Evolutionary conservation across 805 yeast genomes (phyloP).

Genomic region (Suhomyces prunicola): DNA sequence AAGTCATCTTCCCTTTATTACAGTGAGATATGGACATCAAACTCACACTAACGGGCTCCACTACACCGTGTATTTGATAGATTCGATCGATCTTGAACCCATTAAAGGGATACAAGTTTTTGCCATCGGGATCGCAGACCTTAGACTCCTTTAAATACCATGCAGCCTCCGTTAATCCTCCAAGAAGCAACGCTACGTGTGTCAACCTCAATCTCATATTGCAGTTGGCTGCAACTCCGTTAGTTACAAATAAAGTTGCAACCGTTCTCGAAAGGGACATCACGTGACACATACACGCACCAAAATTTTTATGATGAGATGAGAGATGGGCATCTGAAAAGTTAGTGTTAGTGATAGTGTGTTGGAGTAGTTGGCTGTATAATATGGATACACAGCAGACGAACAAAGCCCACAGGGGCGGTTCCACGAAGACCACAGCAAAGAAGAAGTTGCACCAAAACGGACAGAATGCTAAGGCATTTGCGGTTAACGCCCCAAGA

Average conservation of each 20-base stretch:
- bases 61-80: slow-evolving; percentile 37
- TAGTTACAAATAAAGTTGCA: neutral
- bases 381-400: slow-evolving; percentile 46
- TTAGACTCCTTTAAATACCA: slow-evolving; percentile 26
- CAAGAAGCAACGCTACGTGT: neutral
- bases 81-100: slow-evolving; percentile 57
- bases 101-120: slow-evolving; percentile 39
- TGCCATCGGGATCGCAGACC: slow-evolving; percentile 32
- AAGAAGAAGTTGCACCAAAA: slow-evolving; percentile 86
- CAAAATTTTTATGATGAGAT: slow-evolving; percentile 1
- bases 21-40: slow-evolving; percentile 51
- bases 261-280: neutral
- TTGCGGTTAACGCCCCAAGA: slow-evolving; percentile 60
- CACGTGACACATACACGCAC: slow-evolving; percentile 1
- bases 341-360: neutral
- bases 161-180: slow-evolving; percentile 3
- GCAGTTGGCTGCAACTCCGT: neutral
- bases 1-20: slow-evolving; percentile 45
- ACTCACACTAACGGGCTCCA: slow-evolving; percentile 29
- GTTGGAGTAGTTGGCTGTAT: neutral
- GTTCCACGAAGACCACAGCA: slow-evolving; percentile 50
- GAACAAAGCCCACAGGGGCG: slow-evolving; percentile 81
- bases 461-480: slow-evolving; percentile 54
- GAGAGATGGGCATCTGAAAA: neutral
- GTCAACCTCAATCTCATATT: neutral